Conservation (phyloP, 2,329 filamentous ascomycete species). For the Nemania sp. region DNA sequence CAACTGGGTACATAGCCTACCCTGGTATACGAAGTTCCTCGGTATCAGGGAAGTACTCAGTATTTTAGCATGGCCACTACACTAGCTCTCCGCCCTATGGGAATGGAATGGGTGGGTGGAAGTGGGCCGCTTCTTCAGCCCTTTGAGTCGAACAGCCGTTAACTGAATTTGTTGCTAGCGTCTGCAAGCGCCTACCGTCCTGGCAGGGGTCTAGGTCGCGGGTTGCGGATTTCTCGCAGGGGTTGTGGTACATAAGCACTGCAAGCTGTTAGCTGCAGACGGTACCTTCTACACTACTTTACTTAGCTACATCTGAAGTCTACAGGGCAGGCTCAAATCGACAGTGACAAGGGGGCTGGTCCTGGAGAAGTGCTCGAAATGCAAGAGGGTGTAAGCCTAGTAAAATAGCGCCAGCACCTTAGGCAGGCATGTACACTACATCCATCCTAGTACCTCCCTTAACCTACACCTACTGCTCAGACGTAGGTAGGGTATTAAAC, state of each 20-base stretch:
- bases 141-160: slow-evolving; percentile 18
- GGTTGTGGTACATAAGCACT: slow-evolving; percentile 23
- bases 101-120: slow-evolving; percentile 15
- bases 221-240: slow-evolving; percentile 26
- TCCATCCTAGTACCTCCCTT: no score
- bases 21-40: no score
- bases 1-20: no score
- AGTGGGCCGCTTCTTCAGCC: slow-evolving; percentile 25
- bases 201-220: slow-evolving; percentile 20
- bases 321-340: slow-evolving; percentile 10
- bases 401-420: background rate
- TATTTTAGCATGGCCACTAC: background rate
- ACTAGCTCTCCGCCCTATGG: slow-evolving; percentile 26
- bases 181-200: slow-evolving; percentile 12
- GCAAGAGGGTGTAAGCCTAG: slow-evolving; percentile 14
- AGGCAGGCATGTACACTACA: background rate
- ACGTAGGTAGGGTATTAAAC: no score
- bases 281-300: no score
- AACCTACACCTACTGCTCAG: no score
- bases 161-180: slow-evolving; percentile 18
- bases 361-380: slow-evolving; percentile 17
- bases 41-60: no score
- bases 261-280: slow-evolving; percentile 15
- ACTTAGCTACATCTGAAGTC: no score
- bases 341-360: slow-evolving; percentile 3